Evolutionary conservation across 805 yeast species (phyloP).

Genomic region (Ogataea pilisensis): DNA sequence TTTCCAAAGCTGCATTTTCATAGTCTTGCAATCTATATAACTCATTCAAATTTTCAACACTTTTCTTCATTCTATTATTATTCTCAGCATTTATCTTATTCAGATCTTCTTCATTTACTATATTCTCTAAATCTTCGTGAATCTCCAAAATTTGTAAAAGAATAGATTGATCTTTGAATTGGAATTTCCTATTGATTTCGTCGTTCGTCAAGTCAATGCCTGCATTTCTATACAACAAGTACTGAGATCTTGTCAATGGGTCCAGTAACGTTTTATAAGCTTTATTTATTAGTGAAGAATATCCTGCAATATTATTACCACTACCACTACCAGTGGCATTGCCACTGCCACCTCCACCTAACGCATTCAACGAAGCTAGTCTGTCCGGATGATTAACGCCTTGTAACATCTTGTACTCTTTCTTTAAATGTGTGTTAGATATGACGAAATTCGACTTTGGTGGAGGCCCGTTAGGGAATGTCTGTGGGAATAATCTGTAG

Average conservation of each 20-base stretch:
- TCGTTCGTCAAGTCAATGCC: slow-evolving; percentile 60
- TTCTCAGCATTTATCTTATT: slow-evolving; percentile 50
- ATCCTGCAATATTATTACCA: slow-evolving; percentile 21
- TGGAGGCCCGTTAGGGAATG: slow-evolving; percentile 65
- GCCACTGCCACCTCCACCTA: no score
- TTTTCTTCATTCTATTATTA: slow-evolving; percentile 44
- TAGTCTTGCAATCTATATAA: slow-evolving; percentile 48
- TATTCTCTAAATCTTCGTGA: slow-evolving; percentile 76
- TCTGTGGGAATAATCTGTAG: slow-evolving; percentile 69
- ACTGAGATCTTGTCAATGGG: slow-evolving; percentile 70
- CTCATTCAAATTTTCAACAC: slow-evolving; percentile 42
- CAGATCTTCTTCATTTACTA: slow-evolving; percentile 55
- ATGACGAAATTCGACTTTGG: slow-evolving; percentile 56
- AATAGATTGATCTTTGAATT: slow-evolving; percentile 43
- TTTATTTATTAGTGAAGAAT: slow-evolving; percentile 58
- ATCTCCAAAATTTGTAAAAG: slow-evolving; percentile 77
- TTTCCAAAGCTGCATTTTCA: slow-evolving; percentile 57
- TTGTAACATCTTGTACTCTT: slow-evolving; percentile 74
- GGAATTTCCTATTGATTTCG: slow-evolving; percentile 39
- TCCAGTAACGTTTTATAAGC: slow-evolving; percentile 71
- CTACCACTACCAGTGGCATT: no score
- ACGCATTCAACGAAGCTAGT: no score
- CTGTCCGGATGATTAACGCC: slow-evolving; percentile 80
- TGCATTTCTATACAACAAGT: slow-evolving; percentile 41
- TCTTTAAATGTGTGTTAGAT: slow-evolving; percentile 52